phyloP scores from a whole-genome alignment of 108 stramenopile genomes.

The Cyclotella baltica region DNA sequence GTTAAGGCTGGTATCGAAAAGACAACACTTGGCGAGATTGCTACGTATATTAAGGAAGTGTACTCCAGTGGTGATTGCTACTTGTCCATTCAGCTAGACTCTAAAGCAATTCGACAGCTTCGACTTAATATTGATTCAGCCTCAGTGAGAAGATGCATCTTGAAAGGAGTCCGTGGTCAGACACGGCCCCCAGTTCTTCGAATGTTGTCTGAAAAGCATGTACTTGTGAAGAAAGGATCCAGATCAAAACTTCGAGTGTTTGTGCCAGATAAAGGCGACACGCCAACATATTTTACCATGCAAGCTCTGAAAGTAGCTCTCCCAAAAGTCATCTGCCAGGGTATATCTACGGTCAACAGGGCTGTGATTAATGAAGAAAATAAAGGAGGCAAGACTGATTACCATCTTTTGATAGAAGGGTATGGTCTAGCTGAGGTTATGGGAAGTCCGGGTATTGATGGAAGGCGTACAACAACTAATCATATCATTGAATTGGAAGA shows the following conservation, averaged over 20 bases:
- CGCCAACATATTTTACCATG: constrained; percentile 85
- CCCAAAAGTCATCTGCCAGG: constrained; percentile 95
- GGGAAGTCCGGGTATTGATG: constrained; percentile 95
- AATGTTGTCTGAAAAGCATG: constrained; percentile 72
- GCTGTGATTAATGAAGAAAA: constrained; percentile 98
- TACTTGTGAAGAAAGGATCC: constrained; percentile 73
- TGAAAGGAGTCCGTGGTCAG: constrained; percentile 73
- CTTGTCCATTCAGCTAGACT: constrained; percentile 93
- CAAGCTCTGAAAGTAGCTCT: constrained; percentile 93
- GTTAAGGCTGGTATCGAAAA: constrained; percentile 98
- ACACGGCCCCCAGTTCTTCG: constrained; percentile 83
- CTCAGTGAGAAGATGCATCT: constrained; percentile 83
- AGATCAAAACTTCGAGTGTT: constrained; percentile 83
- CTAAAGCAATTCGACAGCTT: constrained; percentile 87
- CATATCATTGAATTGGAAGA: constrained; percentile 96
- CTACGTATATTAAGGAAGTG: constrained; percentile 95
- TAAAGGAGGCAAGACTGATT: constrained; percentile 71
- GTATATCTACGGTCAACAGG: constrained; percentile 92
- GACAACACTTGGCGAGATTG: constrained; percentile 95
- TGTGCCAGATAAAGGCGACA: constrained; percentile 76
- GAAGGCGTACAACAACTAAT: constrained; percentile 90
- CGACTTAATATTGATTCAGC: constrained; percentile 90
- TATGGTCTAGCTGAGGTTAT: constrained; percentile 97
- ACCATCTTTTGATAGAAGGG: constrained; percentile 97
- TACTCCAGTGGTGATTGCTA: constrained; percentile 81